These are phyloP conservation scores for Tilletia indica DNA, from an alignment of 1,284 basidiomycete species.

Conservation along the genomic window DNA sequence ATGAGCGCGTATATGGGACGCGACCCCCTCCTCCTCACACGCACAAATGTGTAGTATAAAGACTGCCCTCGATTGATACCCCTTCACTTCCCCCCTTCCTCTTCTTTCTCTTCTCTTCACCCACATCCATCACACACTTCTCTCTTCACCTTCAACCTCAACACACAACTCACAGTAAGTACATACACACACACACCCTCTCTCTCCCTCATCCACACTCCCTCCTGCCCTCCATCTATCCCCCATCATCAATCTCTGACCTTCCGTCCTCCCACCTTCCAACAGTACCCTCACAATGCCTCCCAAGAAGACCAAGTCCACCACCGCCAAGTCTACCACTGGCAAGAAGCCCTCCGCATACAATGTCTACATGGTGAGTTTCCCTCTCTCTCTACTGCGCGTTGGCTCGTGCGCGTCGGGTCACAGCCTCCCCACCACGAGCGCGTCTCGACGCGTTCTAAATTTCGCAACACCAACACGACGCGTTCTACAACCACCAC, in stretches of 20 bases:
- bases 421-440: no score
- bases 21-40: background rate
- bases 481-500: background rate
- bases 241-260: background rate
- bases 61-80: background rate
- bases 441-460: background rate
- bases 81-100: background rate
- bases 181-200: background rate
- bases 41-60: background rate
- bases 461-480: background rate
- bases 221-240: background rate
- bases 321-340: slow-evolving; percentile 11
- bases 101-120: background rate
- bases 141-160: background rate
- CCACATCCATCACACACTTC: no score
- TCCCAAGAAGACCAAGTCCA: slow-evolving; percentile 18
- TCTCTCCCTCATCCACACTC: background rate
- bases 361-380: slow-evolving; percentile 15
- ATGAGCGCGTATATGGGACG: background rate
- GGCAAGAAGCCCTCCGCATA: slow-evolving; percentile 16
- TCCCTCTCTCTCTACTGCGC: background rate
- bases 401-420: slow-evolving; percentile 14
- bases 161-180: background rate
- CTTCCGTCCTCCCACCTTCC: background rate
- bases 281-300: slow-evolving; percentile 4